Evolutionary conservation across 2,329 filamentous ascomycete genomes (phyloP), one percentile per base, ranked within the genome.

Genomic region (Colletotrichum theobromicola): DNA sequence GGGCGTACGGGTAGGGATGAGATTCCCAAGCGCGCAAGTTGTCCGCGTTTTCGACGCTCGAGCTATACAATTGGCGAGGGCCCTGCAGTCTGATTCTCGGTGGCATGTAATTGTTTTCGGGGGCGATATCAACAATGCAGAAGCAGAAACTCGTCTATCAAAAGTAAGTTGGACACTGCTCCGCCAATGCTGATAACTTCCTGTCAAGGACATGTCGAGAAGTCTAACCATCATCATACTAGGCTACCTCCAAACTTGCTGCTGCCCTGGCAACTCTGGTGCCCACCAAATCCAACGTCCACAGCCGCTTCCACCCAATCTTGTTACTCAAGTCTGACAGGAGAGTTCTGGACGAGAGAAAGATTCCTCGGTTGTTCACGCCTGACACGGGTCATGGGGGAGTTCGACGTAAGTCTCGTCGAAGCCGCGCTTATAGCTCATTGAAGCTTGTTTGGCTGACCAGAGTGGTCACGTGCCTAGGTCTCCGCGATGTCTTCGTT

Each of bases 31-130:
- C 71, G 87, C 89, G 1, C 90, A 90, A 77, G 89, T 93, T 0
- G 87, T 93, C 21, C 84, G 91, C 7, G 88, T 89, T 72, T 90
- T 88, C 60, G 91, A 93, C 77, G 91, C 90, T 2, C 89, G 88
- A 74, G 86, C 89, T 0, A 82, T 92, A 82, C 90, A 88, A 61
- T 81, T 91, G 30, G 85, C 87, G 15, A 82, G 89, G 63, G 85
- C 87, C 1, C 76, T 93, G 50, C 86, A 83, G 21, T 87, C 90
- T 30, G 75, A 88, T 81, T 74, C 78, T 37, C 57, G 80, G 77
- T 81, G 86, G 89, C 73, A 86, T 84, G 24, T 91, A n/a, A 13
- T 72, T 1, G 21, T 74, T n/a, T 72, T 74, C 6, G 55, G 50
- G 3, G 72, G 72, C 0, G 57, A 74, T 15, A 24, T 63, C 2